Conservation (phyloP, 1,284 basidiomycete genomes). For the Chiua sp. region DNA sequence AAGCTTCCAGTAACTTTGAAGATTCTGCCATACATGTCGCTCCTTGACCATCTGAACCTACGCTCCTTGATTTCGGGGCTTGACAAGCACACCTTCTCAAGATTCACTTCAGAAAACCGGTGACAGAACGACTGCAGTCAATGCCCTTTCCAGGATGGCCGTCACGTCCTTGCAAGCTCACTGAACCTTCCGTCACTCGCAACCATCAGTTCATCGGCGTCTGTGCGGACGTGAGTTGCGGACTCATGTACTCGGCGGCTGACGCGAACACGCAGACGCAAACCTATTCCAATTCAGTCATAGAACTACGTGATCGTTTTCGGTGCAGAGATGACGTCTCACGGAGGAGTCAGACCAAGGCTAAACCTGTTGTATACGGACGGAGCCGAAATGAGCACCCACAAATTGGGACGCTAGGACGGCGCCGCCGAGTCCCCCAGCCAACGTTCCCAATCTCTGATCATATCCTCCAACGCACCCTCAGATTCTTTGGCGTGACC, state of each 20-base stretch:
- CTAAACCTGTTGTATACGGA: neutral
- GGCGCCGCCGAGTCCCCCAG: constrained; percentile 22
- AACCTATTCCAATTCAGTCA: neutral
- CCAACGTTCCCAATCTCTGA: constrained; percentile 37
- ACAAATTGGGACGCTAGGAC: neutral
- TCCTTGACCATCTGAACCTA: too few species aligned
- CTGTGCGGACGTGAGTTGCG: neutral
- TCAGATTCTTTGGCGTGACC: neutral
- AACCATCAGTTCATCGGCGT: neutral
- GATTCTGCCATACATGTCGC: too few species aligned
- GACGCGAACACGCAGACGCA: neutral
- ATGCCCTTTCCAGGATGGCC: too few species aligned
- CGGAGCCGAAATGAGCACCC: neutral
- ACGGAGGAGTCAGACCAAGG: neutral
- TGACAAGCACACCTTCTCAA: too few species aligned
- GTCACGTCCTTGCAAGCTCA: too few species aligned
- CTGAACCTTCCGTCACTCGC: neutral
- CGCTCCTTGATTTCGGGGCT: too few species aligned
- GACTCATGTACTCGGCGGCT: neutral
- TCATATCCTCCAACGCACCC: constrained; percentile 5
- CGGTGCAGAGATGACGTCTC: neutral
- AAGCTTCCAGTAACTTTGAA: too few species aligned
- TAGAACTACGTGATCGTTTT: neutral
- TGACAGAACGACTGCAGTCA: too few species aligned
- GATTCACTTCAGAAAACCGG: too few species aligned